Evolutionary conservation across 352 stramenopile genomes (phyloP), one percentile per base, ranked within the genome.

Genomic region (Pythium periplocum): DNA sequence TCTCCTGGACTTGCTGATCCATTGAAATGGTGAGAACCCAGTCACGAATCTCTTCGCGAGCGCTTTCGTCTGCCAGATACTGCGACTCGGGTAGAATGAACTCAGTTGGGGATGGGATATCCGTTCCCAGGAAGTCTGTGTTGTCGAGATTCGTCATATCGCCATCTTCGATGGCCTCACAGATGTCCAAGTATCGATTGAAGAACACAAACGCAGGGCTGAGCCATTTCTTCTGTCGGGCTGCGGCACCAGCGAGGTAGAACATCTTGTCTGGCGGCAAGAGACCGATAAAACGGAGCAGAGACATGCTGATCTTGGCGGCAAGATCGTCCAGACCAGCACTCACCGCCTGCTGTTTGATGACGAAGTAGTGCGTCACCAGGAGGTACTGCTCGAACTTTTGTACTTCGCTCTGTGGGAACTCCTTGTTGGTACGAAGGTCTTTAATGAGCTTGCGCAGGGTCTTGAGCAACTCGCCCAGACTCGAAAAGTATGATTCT

Each of bases 21-120:
- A 98, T 98, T n/a, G 90, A 97, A 57, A 96, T 95, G 30, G 81
- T 88, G 4, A 98, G 62, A 31, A 98, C 92, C 92, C 93, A 98
- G 62, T 98, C 92, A 12, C 94, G 80, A 33, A 98, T 93, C 62
- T 98, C 94, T 54, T 98, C 93, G 17, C 87, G 83, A 3, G 78
- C 73, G 48, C 76, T 83, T 55, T 97, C 85, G 12, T 96, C 81
- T 11, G 62, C 44, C 3, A 97, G 51, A 48, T 85, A 96, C 49
- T 96, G 86, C 31, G 67, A 53, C 17, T 90, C 80, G 1, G 86
- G 85, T 2, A 95, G 53, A 3, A 62, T 51, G 45, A 94, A 91
- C 50, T 96, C 74, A 9, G 83, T 63, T 10, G 87, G 87, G 7
- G 80, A 68, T 32, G 93, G 92, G 43, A 98, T 88, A 47, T 97